Conservation (phyloP, 2,329 filamentous ascomycete species). For the Scedosporium dehoogii region DNA sequence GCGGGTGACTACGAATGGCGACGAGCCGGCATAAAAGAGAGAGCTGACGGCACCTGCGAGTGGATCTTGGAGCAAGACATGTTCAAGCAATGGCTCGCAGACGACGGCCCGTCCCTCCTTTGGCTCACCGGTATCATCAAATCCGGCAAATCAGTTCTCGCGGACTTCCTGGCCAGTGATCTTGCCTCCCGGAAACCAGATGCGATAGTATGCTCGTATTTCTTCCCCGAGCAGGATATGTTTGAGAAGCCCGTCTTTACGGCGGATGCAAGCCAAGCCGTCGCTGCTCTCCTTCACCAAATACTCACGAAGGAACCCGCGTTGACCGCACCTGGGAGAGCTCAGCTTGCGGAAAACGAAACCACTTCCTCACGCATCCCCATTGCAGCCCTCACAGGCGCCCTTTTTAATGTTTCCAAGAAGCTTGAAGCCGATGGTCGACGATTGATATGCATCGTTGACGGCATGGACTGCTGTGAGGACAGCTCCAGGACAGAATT, state of each 20-base stretch:
- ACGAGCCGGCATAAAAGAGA: not conserved
- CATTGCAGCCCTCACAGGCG: not conserved
- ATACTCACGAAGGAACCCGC: not conserved
- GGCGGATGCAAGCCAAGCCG: not conserved
- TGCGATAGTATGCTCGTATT: not conserved
- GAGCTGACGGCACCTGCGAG: not conserved
- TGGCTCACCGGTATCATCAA: not conserved
- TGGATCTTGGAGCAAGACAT: not conserved
- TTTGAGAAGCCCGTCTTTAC: not conserved
- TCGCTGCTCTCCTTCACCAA: not conserved
- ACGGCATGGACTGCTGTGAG: not conserved
- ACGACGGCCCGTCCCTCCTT: not conserved
- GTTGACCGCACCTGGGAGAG: not conserved
- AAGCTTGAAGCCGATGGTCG: not conserved
- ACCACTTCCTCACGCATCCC: not conserved
- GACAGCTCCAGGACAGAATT: not conserved
- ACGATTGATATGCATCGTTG: not conserved
- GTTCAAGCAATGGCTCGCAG: not conserved
- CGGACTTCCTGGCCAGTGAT: not conserved
- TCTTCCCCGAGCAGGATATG: not conserved
- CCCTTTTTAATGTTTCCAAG: not conserved
- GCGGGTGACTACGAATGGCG: conserved; percentile 9
- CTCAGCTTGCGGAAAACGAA: not conserved
- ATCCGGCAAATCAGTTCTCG: not conserved
- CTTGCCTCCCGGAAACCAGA: not conserved